Evolutionary conservation across 2,329 filamentous ascomycete genomes (phyloP).

Genomic region (Xylariomycetidae sp.): DNA sequence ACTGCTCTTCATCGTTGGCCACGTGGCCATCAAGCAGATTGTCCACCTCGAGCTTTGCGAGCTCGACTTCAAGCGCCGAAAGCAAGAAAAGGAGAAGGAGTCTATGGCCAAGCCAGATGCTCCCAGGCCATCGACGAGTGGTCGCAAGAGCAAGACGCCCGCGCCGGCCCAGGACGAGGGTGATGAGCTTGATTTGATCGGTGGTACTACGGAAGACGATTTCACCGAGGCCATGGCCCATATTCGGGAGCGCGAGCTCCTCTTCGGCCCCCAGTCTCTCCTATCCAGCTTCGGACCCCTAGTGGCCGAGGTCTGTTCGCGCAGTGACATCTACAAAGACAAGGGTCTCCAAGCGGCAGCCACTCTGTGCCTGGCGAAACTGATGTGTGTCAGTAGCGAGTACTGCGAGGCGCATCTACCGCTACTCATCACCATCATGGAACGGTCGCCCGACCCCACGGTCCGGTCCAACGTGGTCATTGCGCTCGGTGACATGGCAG

Average conservation of each 20-base stretch:
- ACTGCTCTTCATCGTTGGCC: slow-evolving; percentile 88
- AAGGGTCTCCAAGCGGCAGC: slow-evolving; percentile 87
- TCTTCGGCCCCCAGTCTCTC: slow-evolving; percentile 74
- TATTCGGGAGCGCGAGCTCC: slow-evolving; percentile 76
- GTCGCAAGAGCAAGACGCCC: slow-evolving; percentile 29
- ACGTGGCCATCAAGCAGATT: slow-evolving; percentile 97
- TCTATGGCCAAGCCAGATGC: slow-evolving; percentile 35
- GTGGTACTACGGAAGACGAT: slow-evolving; percentile 90
- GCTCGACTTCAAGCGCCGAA: slow-evolving; percentile 93
- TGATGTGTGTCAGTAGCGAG: slow-evolving; percentile 96
- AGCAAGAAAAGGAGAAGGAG: slow-evolving; percentile 78
- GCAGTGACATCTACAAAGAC: slow-evolving; percentile 88
- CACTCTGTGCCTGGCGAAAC: slow-evolving; percentile 89
- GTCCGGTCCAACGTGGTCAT: slow-evolving; percentile 96
- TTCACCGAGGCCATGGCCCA: slow-evolving; percentile 83
- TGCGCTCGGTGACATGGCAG: slow-evolving; percentile 95
- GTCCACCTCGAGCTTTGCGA: slow-evolving; percentile 97
- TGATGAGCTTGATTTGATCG: slow-evolving; percentile 93
- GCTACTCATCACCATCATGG: slow-evolving; percentile 95
- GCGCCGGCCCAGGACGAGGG: slow-evolving; percentile 54
- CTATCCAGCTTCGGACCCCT: slow-evolving; percentile 87
- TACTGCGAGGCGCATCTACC: slow-evolving; percentile 93
- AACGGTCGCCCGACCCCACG: slow-evolving; percentile 85
- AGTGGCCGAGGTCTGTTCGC: slow-evolving; percentile 88
- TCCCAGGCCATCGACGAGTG: slow-evolving; percentile 18